phyloP scores from a whole-genome alignment of 1,284 basidiomycete species.

The Mycosarcoma maydis region DNA sequence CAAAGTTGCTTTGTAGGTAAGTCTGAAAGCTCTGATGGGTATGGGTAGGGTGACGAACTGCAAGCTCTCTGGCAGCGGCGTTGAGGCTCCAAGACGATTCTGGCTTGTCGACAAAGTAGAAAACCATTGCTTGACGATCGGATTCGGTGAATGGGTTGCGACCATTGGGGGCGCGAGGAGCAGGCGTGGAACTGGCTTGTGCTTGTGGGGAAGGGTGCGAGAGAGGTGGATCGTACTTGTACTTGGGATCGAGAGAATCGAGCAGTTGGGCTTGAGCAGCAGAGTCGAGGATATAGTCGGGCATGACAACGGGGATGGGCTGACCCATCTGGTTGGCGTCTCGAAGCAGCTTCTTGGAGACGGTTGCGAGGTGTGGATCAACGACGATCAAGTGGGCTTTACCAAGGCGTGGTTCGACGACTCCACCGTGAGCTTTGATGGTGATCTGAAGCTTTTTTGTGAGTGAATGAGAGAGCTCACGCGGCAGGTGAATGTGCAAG shows the following conservation, averaged over 20 bases:
- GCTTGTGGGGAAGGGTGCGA: too few species aligned
- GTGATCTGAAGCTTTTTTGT: slow-evolving; percentile 12
- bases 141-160: slow-evolving; percentile 35
- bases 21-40: slow-evolving; percentile 46
- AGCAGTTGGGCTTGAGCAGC: slow-evolving; percentile 9
- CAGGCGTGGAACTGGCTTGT: background rate
- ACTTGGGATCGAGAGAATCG: slow-evolving; percentile 23
- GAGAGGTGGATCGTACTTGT: slow-evolving; percentile 14
- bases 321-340: slow-evolving; percentile 24
- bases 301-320: slow-evolving; percentile 39
- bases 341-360: slow-evolving; percentile 8
- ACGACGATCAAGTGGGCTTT: slow-evolving; percentile 37
- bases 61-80: slow-evolving; percentile 36
- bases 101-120: slow-evolving; percentile 29
- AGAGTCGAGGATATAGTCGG: slow-evolving; percentile 28
- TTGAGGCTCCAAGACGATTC: slow-evolving; percentile 46
- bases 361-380: slow-evolving; percentile 7
- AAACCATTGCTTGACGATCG: slow-evolving; percentile 36
- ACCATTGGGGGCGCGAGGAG: slow-evolving; percentile 10
- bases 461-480: slow-evolving; percentile 7
- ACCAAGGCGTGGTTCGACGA: slow-evolving; percentile 21
- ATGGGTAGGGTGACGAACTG: slow-evolving; percentile 30
- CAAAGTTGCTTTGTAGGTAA: slow-evolving; percentile 46
- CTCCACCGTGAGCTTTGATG: slow-evolving; percentile 34
- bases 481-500: slow-evolving; percentile 20